Evolutionary conservation across 352 stramenopile species (phyloP), one percentile per base, ranked within the genome.

Genomic region (Globisporangium nagaii): DNA sequence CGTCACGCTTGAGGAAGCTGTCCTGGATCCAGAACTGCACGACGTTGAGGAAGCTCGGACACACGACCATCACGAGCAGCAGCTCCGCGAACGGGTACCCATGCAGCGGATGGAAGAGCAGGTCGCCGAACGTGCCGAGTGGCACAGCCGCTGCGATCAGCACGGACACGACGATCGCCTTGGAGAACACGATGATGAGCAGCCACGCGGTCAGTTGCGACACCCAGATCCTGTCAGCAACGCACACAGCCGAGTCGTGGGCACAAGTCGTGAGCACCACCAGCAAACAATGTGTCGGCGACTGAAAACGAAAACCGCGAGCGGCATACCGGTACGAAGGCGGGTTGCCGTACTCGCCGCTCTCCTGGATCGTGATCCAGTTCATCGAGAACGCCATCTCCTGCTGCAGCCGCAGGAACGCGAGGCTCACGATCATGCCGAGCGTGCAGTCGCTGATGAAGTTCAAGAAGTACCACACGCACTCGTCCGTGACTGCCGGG

Each of bases 1-100:
- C 66, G 42, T 90, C 82, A 20, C 78, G 73, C 63, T 92, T 92
- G 37, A 92, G 74, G 53, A 90, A 92, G 46, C 73, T 90, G 57
- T 90, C 79, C 60, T 92, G 82, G 59, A 92, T 88, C 83, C 82
- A 93, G 58, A 93, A 90, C 65, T 93, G 80, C 46, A 88, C 72
- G 24, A 90, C 62, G 62, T 93, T 93, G 45, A 93, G 68, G 59
- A 93, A 90, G 52, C 73, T 89, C n/a, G 80, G 83, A 48, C 79
- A 90, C 36, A 90, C 68, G 46, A 93, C 71, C 80, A 93, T 88
- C 17, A 93, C 80, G 17, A 93, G 58, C 45, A 89, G 27, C 15
- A 93, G 68, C 53, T 93, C 77, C 8, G 73, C 69, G 22, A 90
- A 83, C 40, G 79, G 82, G 56, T 90, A 87, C 15, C 54, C 59